Evolutionary conservation across 805 yeast genomes (phyloP).

Genomic region (Wickerhamiella brachini): DNA sequence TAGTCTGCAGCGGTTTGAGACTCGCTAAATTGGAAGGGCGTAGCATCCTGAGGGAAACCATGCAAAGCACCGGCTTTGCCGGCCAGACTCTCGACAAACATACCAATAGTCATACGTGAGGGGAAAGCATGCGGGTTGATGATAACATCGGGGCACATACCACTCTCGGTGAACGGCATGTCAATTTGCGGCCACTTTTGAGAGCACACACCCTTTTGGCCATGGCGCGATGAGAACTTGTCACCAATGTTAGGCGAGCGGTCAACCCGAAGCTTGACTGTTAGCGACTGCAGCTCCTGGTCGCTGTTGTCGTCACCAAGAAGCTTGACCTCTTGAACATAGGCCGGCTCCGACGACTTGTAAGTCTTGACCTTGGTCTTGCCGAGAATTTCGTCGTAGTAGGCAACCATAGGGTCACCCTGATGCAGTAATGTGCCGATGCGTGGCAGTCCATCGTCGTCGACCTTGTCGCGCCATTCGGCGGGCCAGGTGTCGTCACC

Average conservation of each 20-base stretch:
- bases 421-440: conserved; percentile 80
- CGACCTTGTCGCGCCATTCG: conserved; percentile 77
- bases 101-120: conserved; percentile 99
- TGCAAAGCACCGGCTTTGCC: conserved; percentile 98
- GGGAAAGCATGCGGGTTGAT: conserved; percentile 99
- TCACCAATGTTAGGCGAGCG: conserved; percentile 94
- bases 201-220: conserved; percentile 97
- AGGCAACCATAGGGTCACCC: conserved; percentile 93
- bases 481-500: conserved; percentile 90
- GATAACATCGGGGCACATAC: conserved; percentile 94
- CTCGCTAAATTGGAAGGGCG: conserved; percentile 92
- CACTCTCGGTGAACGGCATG: conserved; percentile 93
- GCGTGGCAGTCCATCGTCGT: conserved; percentile 82
- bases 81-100: conserved; percentile 97
- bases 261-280: conserved; percentile 81
- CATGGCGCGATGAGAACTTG: conserved; percentile 94
- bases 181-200: conserved; percentile 96
- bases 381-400: conserved; percentile 78
- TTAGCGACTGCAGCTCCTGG: conserved; percentile 67
- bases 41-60: conserved; percentile 93
- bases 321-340: conserved; percentile 86
- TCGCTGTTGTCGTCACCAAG: conserved; percentile 70
- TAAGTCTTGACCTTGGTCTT: conserved; percentile 85
- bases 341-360: conserved; percentile 89
- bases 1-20: conserved; percentile 91